These are phyloP conservation scores for Cyathus striatus DNA, from an alignment of 768 basidiomycete genomes.

Conservation along the genomic window DNA sequence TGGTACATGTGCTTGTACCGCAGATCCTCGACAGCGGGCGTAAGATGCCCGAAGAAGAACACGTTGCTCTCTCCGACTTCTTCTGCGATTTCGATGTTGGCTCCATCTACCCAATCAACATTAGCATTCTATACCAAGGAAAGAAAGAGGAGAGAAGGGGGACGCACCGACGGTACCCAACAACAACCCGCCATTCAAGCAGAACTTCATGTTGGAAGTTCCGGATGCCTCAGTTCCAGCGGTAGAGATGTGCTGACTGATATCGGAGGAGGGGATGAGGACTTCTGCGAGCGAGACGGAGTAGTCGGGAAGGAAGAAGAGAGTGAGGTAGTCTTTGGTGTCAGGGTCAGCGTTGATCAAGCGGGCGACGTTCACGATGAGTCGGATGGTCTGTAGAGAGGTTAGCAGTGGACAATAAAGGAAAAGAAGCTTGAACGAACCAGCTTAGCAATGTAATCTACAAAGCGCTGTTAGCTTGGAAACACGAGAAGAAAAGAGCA, in stretches of 20 bases:
- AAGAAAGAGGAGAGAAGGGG: background rate
- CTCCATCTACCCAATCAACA: conserved; percentile 59
- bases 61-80: conserved; percentile 91
- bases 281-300: conserved; percentile 80
- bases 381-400: conserved; percentile 68
- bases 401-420: background rate
- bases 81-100: conserved; percentile 95
- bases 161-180: conserved; percentile 71
- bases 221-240: conserved; percentile 91
- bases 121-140: background rate
- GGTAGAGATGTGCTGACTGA: conserved; percentile 95
- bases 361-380: conserved; percentile 87
- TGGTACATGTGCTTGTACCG: conserved; percentile 85
- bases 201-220: conserved; percentile 87
- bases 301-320: conserved; percentile 97
- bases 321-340: conserved; percentile 76
- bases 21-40: conserved; percentile 82
- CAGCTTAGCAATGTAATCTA: conserved; percentile 90
- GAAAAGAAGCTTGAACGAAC: conserved; percentile 26
- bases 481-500: background rate
- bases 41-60: conserved; percentile 90
- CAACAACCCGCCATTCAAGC: conserved; percentile 84
- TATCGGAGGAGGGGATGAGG: conserved; percentile 88
- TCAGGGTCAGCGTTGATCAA: conserved; percentile 83
- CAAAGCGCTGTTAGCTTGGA: conserved; percentile 1